A percentile compares a stretch with the other conserved stretches of the same genome.
These are phyloP conservation scores for Tetrahymena borealis DNA, from an alignment of 73 alveolate species.

Conservation along the genomic window DNA sequence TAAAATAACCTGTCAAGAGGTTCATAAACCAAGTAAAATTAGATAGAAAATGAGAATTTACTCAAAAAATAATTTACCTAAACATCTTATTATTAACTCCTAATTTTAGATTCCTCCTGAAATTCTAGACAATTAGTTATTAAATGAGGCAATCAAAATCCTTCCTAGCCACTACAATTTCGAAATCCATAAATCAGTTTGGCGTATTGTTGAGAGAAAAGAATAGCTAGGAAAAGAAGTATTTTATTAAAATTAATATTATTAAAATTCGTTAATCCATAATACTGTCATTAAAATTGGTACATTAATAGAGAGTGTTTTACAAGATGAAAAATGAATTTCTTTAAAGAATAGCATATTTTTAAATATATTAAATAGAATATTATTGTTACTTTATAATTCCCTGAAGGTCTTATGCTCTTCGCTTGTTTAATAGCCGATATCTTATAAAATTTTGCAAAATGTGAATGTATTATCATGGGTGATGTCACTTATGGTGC, in stretches of 20 bases:
- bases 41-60: neutral
- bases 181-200: slow-evolving; percentile 90
- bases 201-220: slow-evolving; percentile 75
- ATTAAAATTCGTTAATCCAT: too few species aligned
- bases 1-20: neutral
- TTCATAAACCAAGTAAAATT: neutral
- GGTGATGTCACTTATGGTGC: slow-evolving; percentile 99
- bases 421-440: slow-evolving; percentile 80
- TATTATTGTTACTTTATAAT: slow-evolving; percentile 74
- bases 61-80: too few species aligned
- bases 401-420: slow-evolving; percentile 98
- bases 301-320: too few species aligned
- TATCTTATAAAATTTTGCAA: slow-evolving; percentile 62
- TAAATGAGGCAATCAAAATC: slow-evolving; percentile 60
- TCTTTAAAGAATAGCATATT: neutral
- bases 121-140: slow-evolving; percentile 26
- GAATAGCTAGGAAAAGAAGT: slow-evolving; percentile 48
- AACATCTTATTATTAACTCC: neutral
- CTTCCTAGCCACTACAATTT: slow-evolving; percentile 89
- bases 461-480: slow-evolving; percentile 69
- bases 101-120: slow-evolving; percentile 44
- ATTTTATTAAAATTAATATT: neutral
- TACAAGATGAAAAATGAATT: too few species aligned
- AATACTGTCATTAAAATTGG: too few species aligned
- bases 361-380: neutral